Conservation (phyloP, 2,329 filamentous ascomycete genomes). For the Alternaria rosae region DNA sequence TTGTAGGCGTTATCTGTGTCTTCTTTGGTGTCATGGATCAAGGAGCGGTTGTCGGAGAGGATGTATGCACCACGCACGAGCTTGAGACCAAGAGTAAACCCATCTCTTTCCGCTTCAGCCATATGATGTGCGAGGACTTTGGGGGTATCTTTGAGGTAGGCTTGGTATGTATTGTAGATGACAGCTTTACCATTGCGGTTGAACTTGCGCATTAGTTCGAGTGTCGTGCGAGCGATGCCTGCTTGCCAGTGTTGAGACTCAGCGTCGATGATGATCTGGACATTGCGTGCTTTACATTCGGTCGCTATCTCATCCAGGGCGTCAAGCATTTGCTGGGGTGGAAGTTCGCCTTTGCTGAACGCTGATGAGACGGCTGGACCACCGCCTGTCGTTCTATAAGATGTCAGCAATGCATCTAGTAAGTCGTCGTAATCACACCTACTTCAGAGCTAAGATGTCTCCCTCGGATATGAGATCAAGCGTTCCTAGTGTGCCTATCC, state of each 20-base stretch:
- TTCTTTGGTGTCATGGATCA: conserved; percentile 64
- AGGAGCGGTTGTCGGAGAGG: conserved; percentile 55
- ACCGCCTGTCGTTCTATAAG: conserved; percentile 53
- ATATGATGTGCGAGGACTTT: conserved; percentile 56
- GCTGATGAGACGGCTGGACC: conserved; percentile 52
- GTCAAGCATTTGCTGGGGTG: conserved; percentile 54
- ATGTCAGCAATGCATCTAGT: conserved; percentile 14
- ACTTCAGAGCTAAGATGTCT: conserved; percentile 46
- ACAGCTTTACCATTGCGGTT: conserved; percentile 58
- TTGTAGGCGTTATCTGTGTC: conserved; percentile 72
- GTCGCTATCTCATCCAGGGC: conserved; percentile 53
- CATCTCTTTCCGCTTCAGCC: conserved; percentile 53
- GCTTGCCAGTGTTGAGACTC: conserved; percentile 57
- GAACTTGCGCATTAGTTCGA: conserved; percentile 59
- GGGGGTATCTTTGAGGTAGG: conserved; percentile 61
- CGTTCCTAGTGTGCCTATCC: conserved; percentile 36
- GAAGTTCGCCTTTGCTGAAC: conserved; percentile 45
- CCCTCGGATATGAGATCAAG: conserved; percentile 39
- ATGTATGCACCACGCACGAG: conserved; percentile 67
- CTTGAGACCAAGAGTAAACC: conserved; percentile 64
- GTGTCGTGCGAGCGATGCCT: conserved; percentile 64
- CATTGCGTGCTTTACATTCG: conserved; percentile 49
- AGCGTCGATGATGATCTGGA: conserved; percentile 57
- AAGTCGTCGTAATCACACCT: neutral
- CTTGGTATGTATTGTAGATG: conserved; percentile 73